Evolutionary conservation across 2,329 filamentous ascomycete genomes (phyloP).

Genomic region (Fusarium cyanostomum): DNA sequence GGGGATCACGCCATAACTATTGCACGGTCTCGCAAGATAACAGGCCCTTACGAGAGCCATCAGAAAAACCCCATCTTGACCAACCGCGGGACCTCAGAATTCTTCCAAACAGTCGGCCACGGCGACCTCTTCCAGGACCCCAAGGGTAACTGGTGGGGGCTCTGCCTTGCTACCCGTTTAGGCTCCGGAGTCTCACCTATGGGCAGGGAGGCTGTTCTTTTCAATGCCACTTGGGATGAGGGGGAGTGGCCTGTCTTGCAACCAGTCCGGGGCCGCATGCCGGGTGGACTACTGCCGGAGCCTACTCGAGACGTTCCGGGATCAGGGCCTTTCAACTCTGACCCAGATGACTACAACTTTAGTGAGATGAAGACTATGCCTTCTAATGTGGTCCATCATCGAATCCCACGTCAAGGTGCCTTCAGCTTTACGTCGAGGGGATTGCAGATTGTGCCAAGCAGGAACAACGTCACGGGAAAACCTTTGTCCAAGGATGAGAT

Average conservation of each 20-base stretch:
- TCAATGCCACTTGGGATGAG: conserved; percentile 58
- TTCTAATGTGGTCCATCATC: conserved; percentile 15
- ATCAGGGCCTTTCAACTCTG: conserved; percentile 11
- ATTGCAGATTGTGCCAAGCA: conserved; percentile 6
- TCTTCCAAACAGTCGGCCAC: conserved; percentile 47
- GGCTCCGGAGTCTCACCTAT: conserved; percentile 49
- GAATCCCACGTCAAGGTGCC: neutral
- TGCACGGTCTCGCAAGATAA: conserved; percentile 46
- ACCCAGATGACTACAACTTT: conserved; percentile 14
- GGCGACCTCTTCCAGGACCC: conserved; percentile 47
- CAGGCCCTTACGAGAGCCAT: conserved; percentile 50
- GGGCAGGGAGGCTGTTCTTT: conserved; percentile 58
- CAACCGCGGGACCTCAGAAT: conserved; percentile 41
- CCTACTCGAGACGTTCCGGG: conserved; percentile 4
- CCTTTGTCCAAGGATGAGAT: neutral
- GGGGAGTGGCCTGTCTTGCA: conserved; percentile 58
- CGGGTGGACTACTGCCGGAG: conserved; percentile 34
- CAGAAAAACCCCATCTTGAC: conserved; percentile 53
- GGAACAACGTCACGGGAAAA: conserved; percentile 14
- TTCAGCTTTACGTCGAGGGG: conserved; percentile 12
- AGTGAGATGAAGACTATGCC: neutral
- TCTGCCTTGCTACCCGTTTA: conserved; percentile 48
- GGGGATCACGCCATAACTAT: conserved; percentile 50
- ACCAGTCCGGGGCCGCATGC: conserved; percentile 44
- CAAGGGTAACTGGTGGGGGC: conserved; percentile 58